phyloP scores from a whole-genome alignment of 768 basidiomycete genomes.

The Rhizopogon salebrosus region DNA sequence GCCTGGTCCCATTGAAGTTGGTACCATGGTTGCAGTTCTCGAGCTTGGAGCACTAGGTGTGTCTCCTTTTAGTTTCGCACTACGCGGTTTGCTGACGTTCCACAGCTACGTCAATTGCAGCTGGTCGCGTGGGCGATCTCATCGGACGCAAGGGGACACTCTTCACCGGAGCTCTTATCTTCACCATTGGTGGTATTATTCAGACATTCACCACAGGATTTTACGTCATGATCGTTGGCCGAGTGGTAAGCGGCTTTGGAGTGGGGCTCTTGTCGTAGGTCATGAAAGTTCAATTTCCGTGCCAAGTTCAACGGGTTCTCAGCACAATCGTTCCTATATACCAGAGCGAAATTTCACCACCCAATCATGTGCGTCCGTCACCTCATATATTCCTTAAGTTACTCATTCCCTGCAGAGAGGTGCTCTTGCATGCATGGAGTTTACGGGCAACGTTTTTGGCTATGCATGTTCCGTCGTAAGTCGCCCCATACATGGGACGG shows the following conservation, averaged over 20 bases:
- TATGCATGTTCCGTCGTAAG: slow-evolving; percentile 87
- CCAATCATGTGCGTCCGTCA: slow-evolving; percentile 61
- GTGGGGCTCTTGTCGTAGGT: slow-evolving; percentile 85
- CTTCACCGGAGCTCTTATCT: slow-evolving; percentile 76
- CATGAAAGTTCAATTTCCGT: neutral
- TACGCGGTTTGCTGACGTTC: slow-evolving; percentile 1
- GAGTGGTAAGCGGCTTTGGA: slow-evolving; percentile 82
- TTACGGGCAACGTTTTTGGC: slow-evolving; percentile 88
- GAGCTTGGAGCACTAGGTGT: slow-evolving; percentile 88
- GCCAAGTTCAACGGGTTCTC: slow-evolving; percentile 4
- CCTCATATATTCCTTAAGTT: neutral
- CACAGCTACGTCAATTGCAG: slow-evolving; percentile 81
- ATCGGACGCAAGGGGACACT: slow-evolving; percentile 84
- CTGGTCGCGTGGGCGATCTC: slow-evolving; percentile 82
- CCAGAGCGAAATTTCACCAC: slow-evolving; percentile 93
- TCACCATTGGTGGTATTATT: slow-evolving; percentile 80
- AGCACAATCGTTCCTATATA: slow-evolving; percentile 95
- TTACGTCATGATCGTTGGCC: slow-evolving; percentile 74
- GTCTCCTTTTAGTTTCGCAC: slow-evolving; percentile 16
- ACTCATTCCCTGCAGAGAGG: slow-evolving; percentile 54
- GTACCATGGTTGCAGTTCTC: slow-evolving; percentile 95
- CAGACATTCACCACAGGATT: slow-evolving; percentile 83
- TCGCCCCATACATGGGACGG: slow-evolving; percentile 4
- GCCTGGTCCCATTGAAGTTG: slow-evolving; percentile 68
- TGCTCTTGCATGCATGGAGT: slow-evolving; percentile 91